Base-by-base conservation (phyloP, 176 grass and related monocot genomes). In the Pontederia paniculata region DNA sequence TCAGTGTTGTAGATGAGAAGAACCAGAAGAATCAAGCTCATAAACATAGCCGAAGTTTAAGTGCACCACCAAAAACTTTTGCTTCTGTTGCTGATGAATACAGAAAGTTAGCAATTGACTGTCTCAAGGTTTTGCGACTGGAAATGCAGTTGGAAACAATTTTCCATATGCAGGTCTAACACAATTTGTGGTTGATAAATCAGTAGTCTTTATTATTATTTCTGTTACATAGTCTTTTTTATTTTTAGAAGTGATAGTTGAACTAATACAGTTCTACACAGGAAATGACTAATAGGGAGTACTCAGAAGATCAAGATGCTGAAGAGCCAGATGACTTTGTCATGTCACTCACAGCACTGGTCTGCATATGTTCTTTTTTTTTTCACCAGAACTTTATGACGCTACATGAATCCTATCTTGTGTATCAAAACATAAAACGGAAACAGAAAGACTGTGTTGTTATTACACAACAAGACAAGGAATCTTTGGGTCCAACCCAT, bases 301-400 rank as follows among this genome's bases (percentile, higher is more conserved):
- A 90, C 57, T 44, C 87, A 17, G 91, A 97, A 81, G 91, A 97
- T 79, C 86, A 97, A 78, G 91, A 90, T 79, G 91, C 91, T 79
- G 91, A 97, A 66, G 91, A 97, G 64, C 91, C 91, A 68, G 91
- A 97, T 87, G 91, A 97, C 62, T 97, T 90, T 45, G 85, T 97
- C 65, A 90, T 97, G 74, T 97, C 91, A 64, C 91, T 97, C 47
- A 90, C 83, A 76, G 76, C 91, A 65, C 77, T 83, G 79, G 91
- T 97, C 70, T 54, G 25, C 43, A 50, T 12, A 46, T 37, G 28
- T 37, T 37, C 7, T 37, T 37, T 37, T 37, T 6, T 37, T 6
- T 37, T 37, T 37, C 28, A 37, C 28, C 28, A 60, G 10, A 58
- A 17, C 19, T 67, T 50, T 2, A 12, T 44, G 67, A 68, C 16